Base-by-base conservation (phyloP, 169 alveolate species). In the Cystoisospora suis region DNA sequence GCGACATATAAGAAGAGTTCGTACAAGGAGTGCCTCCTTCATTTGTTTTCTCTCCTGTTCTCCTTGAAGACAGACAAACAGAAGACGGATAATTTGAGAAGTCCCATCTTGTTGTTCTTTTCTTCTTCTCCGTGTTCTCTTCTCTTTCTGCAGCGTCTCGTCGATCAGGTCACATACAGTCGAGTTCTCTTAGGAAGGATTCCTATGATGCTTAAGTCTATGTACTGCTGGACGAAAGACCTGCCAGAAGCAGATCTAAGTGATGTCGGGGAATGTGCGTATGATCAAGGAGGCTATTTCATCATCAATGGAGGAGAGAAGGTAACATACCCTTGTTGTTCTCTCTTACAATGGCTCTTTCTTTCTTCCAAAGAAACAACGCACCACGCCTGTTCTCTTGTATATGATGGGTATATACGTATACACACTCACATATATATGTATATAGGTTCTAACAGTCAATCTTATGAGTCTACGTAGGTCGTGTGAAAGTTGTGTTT, bases 271-370 rank as follows among this genome's bases (percentile, higher is more conserved):
- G 99, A 99, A 88, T 99, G 99, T 92, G 96, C 97, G 59, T 98
- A 96, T 95, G 99, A 99, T 85, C 99, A 99, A 89, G 99, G 99
- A 0, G 99, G 99, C 42, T 99, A 99, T 94, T 99, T 99, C 94
- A 98, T 99, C 70, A 98, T 99, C 49, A 98, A 98, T 91, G 99
- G 99, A 65, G 98, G 98, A 65, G 99, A 99, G 94, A 98, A 99
- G 93, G 99, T 99, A 29, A 15, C 75, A 4, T 20, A 20, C 65
- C 65, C 20, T 53, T 53, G 65, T 15, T 9, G 9, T 53, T 53
- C 20, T 20, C 20, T 53, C 65, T 53, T 53, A 15, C n/a, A 15
- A 20, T n/a, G n/a, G n/a, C n/a, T n/a, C n/a, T n/a, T n/a, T n/a
- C n/a, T n/a, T n/a, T n/a, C n/a, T n/a, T n/a, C n/a, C n/a, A n/a